A percentile compares a stretch with the other conserved stretches of the same genome.
Evolutionary conservation across 257 asterid species (phyloP).

Genomic region (Petrea volubilis): DNA sequence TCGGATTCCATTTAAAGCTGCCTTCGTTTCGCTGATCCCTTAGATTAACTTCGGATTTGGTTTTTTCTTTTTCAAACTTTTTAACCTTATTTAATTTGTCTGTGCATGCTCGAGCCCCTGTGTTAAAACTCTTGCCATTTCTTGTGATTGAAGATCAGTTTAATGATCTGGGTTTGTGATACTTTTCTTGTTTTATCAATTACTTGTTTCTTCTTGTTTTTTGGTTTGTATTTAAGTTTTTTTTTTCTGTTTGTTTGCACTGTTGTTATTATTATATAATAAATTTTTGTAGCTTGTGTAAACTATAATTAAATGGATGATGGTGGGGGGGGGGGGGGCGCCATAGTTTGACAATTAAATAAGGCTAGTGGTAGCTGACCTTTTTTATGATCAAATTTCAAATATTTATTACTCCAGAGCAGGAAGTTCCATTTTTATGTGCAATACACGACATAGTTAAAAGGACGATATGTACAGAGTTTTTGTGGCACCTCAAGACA

Average conservation of each 20-base stretch:
- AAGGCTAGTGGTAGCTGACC: conserved; percentile 61
- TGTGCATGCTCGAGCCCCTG: conserved; percentile 45
- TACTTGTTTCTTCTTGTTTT: conserved; percentile 15
- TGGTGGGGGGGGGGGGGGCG: too few species aligned
- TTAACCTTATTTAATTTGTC: conserved; percentile 38
- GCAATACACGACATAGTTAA: too few species aligned
- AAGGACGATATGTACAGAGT: too few species aligned
- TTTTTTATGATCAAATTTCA: too few species aligned
- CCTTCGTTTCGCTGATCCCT: conserved; percentile 56
- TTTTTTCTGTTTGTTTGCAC: conserved; percentile 14
- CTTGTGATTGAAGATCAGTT: conserved; percentile 37
- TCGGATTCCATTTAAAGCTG: conserved; percentile 71
- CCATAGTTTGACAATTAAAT: conserved; percentile 42
- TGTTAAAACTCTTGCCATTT: conserved; percentile 26
- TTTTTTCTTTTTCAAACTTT: conserved; percentile 12
- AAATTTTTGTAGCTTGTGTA: conserved; percentile 49
- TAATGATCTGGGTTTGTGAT: conserved; percentile 40
- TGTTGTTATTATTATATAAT: conserved; percentile 25
- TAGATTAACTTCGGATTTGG: conserved; percentile 25
- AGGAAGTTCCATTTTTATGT: too few species aligned
- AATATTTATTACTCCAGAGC: too few species aligned
- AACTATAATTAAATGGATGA: conserved; percentile 49
- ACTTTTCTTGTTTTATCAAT: neutral
- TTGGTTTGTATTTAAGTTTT: conserved; percentile 1
- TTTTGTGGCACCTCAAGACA: too few species aligned